Evolutionary conservation across 441 rosid species (phyloP).

Genomic region (Pelargonium australe): DNA sequence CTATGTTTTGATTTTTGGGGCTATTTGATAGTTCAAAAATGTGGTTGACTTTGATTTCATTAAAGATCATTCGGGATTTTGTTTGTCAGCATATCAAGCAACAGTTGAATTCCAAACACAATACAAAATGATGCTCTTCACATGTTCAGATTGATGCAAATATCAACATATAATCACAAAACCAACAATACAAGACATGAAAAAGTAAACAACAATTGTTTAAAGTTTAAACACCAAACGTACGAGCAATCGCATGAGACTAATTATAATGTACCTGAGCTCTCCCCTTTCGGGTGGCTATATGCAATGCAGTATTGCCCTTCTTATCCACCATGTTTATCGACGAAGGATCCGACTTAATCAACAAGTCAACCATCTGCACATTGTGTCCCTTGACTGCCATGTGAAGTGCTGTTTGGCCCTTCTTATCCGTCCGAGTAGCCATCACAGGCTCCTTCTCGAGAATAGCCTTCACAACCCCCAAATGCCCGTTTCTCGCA

Average conservation of each 20-base stretch:
- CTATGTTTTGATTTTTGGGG: too few relatives aligned
- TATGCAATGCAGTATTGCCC: slow-evolving; percentile 24
- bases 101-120: too few relatives aligned
- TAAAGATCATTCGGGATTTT: too few relatives aligned
- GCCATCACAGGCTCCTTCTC: slow-evolving; percentile 18
- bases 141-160: too few relatives aligned
- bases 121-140: too few relatives aligned
- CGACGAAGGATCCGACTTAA: slow-evolving; percentile 16
- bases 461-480: slow-evolving; percentile 19
- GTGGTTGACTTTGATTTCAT: background rate
- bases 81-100: too few relatives aligned
- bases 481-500: slow-evolving; percentile 24
- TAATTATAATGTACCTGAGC: slow-evolving; percentile 12
- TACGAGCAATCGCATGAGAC: too few relatives aligned
- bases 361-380: slow-evolving; percentile 20
- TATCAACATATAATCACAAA: too few relatives aligned
- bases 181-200: too few relatives aligned
- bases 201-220: too few relatives aligned
- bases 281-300: slow-evolving; percentile 24
- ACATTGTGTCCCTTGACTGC: slow-evolving; percentile 23
- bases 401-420: slow-evolving; percentile 27
- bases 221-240: too few relatives aligned
- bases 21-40: background rate
- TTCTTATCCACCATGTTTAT: slow-evolving; percentile 23
- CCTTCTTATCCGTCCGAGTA: slow-evolving; percentile 22